A percentile compares a stretch with the other conserved stretches of the same genome.
These are phyloP conservation scores for Madurella fahalii DNA, from an alignment of 2,329 filamentous ascomycete species.

Conservation along the genomic window DNA sequence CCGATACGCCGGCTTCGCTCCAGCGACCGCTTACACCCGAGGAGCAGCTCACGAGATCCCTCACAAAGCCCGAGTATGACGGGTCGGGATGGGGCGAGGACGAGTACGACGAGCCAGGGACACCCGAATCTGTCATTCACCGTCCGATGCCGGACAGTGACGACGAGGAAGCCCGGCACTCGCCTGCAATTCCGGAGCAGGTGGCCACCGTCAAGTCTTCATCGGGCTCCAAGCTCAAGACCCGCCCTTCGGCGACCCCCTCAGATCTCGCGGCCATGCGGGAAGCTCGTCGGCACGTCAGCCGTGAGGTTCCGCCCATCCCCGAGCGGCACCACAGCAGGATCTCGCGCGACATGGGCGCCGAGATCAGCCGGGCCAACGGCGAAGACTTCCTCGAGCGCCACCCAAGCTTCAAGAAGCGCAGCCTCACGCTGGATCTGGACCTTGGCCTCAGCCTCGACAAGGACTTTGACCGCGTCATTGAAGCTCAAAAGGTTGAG, in stretches of 20 bases:
- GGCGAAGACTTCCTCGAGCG: slow-evolving; percentile 51
- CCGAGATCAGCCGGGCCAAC: slow-evolving; percentile 32
- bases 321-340: slow-evolving; percentile 57
- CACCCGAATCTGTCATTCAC: slow-evolving; percentile 86
- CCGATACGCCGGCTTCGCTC: slow-evolving; percentile 35
- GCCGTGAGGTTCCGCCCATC: slow-evolving; percentile 65
- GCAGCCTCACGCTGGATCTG: slow-evolving; percentile 76
- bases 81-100: slow-evolving; percentile 58
- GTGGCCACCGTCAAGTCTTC: slow-evolving; percentile 81
- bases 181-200: slow-evolving; percentile 70
- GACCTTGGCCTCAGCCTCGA: slow-evolving; percentile 84
- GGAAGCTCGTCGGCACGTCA: slow-evolving; percentile 79
- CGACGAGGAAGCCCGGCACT: slow-evolving; percentile 45
- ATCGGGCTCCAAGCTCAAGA: slow-evolving; percentile 81
- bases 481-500: slow-evolving; percentile 93
- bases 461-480: slow-evolving; percentile 89
- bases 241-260: slow-evolving; percentile 80
- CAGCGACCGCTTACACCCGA: slow-evolving; percentile 49
- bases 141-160: slow-evolving; percentile 55
- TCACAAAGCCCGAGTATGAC: slow-evolving; percentile 61
- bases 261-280: slow-evolving; percentile 82
- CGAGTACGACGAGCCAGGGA: slow-evolving; percentile 60
- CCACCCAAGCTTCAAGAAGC: slow-evolving; percentile 71
- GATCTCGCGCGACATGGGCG: slow-evolving; percentile 45
- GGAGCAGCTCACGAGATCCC: slow-evolving; percentile 32